Percentiles rank a stretch among this genome's conserved stretches.
These are phyloP conservation scores for Cutaneotrichosporon cutaneum DNA, from an alignment of 1,284 basidiomycete genomes.

Conservation along the genomic window DNA sequence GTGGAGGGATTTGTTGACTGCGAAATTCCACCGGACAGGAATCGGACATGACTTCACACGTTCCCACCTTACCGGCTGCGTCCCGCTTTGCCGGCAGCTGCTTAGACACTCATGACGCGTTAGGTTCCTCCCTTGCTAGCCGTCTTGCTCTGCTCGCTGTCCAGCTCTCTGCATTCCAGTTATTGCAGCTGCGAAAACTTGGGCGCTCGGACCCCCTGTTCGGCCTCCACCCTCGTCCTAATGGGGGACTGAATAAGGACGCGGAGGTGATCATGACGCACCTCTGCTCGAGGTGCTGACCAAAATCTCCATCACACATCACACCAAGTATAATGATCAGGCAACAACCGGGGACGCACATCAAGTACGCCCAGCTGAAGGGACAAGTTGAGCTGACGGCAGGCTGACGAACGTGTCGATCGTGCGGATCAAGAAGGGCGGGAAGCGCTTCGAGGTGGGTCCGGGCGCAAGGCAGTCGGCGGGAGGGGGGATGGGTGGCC, in stretches of 20 bases:
- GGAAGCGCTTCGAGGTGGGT: constrained; percentile 91
- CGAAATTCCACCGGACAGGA: background rate
- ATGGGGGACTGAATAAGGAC: background rate
- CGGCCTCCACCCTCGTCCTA: background rate
- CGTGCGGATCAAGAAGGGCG: constrained; percentile 91
- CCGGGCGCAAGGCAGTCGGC: too few species aligned
- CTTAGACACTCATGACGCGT: too few species aligned
- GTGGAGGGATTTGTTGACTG: background rate
- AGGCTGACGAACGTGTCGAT: constrained; percentile 95
- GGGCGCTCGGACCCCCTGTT: background rate
- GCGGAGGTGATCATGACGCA: background rate
- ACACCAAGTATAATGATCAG: constrained; percentile 16
- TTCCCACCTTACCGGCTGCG: background rate
- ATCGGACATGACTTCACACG: background rate
- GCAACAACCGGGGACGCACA: constrained; percentile 26
- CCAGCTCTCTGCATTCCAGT: too few species aligned
- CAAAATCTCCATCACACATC: background rate
- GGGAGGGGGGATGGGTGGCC: too few species aligned
- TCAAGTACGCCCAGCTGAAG: constrained; percentile 18
- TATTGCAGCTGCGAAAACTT: too few species aligned
- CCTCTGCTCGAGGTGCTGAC: background rate
- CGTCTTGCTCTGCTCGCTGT: too few species aligned
- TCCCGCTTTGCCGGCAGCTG: too few species aligned
- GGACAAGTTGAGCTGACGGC: background rate
- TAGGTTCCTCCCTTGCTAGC: too few species aligned